phyloP scores from a whole-genome alignment of 2,329 filamentous ascomycete species.

The Fusarium avenaceum region DNA sequence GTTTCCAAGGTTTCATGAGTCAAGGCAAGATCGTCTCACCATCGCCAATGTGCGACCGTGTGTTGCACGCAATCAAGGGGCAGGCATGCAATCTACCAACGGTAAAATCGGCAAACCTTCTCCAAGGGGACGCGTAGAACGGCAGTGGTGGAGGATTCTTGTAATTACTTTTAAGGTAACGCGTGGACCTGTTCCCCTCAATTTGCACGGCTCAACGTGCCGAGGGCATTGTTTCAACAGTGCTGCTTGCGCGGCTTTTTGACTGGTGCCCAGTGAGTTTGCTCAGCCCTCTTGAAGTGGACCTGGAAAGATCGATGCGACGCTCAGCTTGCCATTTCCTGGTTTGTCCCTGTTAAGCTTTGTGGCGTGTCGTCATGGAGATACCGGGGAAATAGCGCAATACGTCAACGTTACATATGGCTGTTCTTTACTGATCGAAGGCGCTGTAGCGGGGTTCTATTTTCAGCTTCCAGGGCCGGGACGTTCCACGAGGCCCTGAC shows the following conservation, averaged over 20 bases:
- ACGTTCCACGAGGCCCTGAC: background rate
- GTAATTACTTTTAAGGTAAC: background rate
- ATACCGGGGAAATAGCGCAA: background rate
- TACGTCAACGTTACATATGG: constrained; percentile 16
- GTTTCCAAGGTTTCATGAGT: constrained; percentile 21
- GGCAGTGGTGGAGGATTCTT: background rate
- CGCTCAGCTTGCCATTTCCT: background rate
- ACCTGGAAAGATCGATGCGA: constrained; percentile 1
- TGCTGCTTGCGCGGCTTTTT: constrained; percentile 24
- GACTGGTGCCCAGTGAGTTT: background rate
- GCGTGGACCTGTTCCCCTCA: constrained; percentile 1
- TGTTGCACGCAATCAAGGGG: constrained; percentile 14
- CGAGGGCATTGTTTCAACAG: constrained; percentile 8
- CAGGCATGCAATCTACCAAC: background rate
- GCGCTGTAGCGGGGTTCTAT: background rate
- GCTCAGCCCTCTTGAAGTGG: background rate
- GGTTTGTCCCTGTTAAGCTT: constrained; percentile 7
- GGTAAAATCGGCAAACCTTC: constrained; percentile 8
- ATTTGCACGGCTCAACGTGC: constrained; percentile 18
- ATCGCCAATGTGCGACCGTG: constrained; percentile 10
- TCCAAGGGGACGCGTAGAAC: background rate
- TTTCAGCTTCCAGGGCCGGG: background rate
- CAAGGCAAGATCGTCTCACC: constrained; percentile 25
- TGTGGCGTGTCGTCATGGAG: constrained; percentile 12
- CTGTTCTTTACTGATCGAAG: background rate